Percentiles rank a stretch among this genome's conserved stretches.
phyloP scores from a whole-genome alignment of 116 monocot species.

The Cymodocea nodosa region DNA sequence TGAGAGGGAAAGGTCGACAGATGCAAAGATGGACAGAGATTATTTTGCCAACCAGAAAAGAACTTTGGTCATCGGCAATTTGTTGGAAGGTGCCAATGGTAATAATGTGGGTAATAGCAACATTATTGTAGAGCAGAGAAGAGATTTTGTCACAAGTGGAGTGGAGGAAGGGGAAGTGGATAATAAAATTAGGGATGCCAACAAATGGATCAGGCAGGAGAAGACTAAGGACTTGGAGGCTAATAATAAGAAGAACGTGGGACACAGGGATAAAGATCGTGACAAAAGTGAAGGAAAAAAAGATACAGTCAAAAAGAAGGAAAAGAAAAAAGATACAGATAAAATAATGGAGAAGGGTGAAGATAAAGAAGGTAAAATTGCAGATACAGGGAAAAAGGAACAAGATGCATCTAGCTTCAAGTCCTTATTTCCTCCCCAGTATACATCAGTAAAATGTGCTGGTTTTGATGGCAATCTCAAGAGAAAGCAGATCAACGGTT shows the following conservation, averaged over 20 bases:
- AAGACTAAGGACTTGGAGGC: slow-evolving; percentile 3
- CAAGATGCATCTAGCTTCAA: slow-evolving; percentile 3
- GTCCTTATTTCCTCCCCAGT: slow-evolving; percentile 6
- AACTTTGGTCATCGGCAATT: background rate
- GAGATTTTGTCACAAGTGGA: background rate
- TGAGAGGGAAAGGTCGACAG: background rate
- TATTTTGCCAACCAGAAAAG: background rate
- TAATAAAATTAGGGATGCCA: slow-evolving; percentile 2
- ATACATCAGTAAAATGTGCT: slow-evolving; percentile 1
- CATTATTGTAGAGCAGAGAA: background rate
- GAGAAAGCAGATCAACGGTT: slow-evolving; percentile 30
- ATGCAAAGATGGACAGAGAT: background rate
- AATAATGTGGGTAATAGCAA: background rate
- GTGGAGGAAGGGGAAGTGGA: slow-evolving; percentile 3
- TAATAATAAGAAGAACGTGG: background rate
- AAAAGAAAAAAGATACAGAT: slow-evolving; percentile 11
- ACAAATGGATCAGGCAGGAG: slow-evolving; percentile 9
- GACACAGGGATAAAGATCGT: slow-evolving; percentile 1
- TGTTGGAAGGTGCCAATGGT: slow-evolving; percentile 1
- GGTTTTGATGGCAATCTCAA: slow-evolving; percentile 17
- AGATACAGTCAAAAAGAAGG: slow-evolving; percentile 2
- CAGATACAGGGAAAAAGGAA: slow-evolving; percentile 8
- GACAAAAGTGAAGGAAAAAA: slow-evolving; percentile 14
- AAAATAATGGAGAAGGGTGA: slow-evolving; percentile 14
- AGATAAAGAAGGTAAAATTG: slow-evolving; percentile 10